Conservation (phyloP, 768 basidiomycete species). For the Russula vinacea region DNA sequence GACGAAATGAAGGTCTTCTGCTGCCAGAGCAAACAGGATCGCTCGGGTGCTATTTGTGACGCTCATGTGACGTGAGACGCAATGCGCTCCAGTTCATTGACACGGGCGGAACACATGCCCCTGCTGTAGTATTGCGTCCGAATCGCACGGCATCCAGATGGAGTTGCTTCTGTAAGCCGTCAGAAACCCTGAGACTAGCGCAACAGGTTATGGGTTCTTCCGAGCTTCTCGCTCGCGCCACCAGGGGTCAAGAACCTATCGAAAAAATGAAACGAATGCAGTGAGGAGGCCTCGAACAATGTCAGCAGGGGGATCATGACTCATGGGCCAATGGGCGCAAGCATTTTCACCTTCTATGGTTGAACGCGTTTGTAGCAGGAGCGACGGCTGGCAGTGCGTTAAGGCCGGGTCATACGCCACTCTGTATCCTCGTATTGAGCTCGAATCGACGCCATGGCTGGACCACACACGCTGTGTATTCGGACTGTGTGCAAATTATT, state of each 20-base stretch:
- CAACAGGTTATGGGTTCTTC: not conserved
- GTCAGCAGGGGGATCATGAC: not conserved
- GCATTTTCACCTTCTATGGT: not conserved
- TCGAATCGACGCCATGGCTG: too few species aligned
- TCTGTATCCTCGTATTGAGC: too few species aligned
- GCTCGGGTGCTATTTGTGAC: not conserved
- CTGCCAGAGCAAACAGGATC: not conserved
- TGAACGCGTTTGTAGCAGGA: not conserved
- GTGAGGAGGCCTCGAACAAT: not conserved
- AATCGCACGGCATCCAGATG: not conserved
- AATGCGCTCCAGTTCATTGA: not conserved
- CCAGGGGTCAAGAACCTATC: constrained; percentile 1
- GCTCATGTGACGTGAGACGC: not conserved
- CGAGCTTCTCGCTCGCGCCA: not conserved
- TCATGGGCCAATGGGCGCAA: not conserved
- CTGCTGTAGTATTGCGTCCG: too few species aligned
- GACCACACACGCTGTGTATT: not conserved
- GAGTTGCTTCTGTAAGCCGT: not conserved
- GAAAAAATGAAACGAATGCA: not conserved
- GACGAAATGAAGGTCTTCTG: not conserved
- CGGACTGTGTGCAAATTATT: not conserved
- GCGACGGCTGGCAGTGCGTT: not conserved
- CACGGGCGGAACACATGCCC: not conserved
- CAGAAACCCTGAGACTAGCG: not conserved
- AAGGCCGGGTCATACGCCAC: not conserved